phyloP scores from a whole-genome alignment of 257 asterid species.

The Gentiana macrophylla region DNA sequence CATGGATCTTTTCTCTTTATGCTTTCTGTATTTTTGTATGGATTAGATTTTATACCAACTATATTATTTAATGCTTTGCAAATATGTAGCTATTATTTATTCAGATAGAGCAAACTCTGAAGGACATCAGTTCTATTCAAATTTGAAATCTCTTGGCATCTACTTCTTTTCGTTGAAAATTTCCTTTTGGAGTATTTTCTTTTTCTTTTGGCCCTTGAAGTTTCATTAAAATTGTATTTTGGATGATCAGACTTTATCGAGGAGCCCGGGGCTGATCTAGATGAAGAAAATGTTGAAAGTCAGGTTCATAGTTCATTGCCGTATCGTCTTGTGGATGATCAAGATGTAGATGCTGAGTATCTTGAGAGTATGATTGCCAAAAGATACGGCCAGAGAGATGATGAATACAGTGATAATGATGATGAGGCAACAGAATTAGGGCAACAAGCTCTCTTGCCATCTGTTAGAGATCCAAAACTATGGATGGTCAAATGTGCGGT shows the following conservation, averaged over 20 bases:
- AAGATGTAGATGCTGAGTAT: constrained; percentile 52
- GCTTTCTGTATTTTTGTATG: no score
- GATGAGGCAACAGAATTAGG: constrained; percentile 84
- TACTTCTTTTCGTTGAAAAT: no score
- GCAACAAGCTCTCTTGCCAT: constrained; percentile 91
- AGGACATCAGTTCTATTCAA: no score
- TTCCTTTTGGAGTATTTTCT: no score
- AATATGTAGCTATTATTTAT: no score
- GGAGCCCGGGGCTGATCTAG: constrained; percentile 53
- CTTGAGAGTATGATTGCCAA: constrained; percentile 60
- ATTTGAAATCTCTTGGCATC: no score
- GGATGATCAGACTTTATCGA: constrained; percentile 56
- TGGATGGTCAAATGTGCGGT: constrained; percentile 99
- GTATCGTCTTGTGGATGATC: constrained; percentile 50
- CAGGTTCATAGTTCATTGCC: constrained; percentile 63
- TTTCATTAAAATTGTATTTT: constrained; percentile 1
- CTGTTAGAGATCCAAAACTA: constrained; percentile 90
- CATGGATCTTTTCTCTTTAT: no score
- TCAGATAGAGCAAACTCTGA: no score
- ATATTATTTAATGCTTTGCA: no score
- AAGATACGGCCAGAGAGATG: constrained; percentile 42
- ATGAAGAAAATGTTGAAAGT: constrained; percentile 56
- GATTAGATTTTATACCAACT: no score
- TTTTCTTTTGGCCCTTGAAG: neutral
- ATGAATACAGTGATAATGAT: constrained; percentile 52